A percentile compares a stretch with the other conserved stretches of the same genome.
Conservation (phyloP, 495 filamentous ascomycete species). For the Paragyromitra xinjiangensis region DNA sequence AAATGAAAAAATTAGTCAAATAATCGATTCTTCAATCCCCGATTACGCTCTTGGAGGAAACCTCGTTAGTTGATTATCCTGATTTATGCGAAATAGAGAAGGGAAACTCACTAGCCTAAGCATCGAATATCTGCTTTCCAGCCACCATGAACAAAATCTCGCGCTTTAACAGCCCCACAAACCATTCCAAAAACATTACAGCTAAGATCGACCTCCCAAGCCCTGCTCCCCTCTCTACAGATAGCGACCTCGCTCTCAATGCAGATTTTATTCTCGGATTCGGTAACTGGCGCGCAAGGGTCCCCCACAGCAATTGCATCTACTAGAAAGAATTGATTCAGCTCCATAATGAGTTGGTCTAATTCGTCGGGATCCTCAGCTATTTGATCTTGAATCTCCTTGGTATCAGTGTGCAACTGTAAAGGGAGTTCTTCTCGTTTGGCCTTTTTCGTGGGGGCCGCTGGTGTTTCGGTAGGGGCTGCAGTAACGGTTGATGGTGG, state of each 20-base stretch:
- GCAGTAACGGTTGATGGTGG: conserved; percentile 10
- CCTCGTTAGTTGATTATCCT: not conserved
- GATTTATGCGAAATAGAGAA: not conserved
- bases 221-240: conserved; percentile 19
- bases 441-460: not conserved
- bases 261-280: conserved; percentile 28
- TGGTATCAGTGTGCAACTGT: not conserved
- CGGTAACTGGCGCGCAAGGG: conserved; percentile 11
- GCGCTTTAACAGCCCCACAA: conserved; percentile 30
- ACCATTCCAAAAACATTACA: conserved; percentile 18
- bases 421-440: conserved; percentile 20
- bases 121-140: conserved; percentile 22
- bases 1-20: not conserved
- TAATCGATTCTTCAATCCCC: not conserved
- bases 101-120: conserved; percentile 31
- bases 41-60: not conserved
- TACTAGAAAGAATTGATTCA: conserved; percentile 23
- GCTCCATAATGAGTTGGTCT: conserved; percentile 4
- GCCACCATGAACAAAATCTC: conserved; percentile 13
- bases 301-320: conserved; percentile 17
- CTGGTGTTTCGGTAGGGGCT: not conserved
- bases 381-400: not conserved
- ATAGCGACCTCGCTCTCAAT: conserved; percentile 19
- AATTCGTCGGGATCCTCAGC: not conserved
- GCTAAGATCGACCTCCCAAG: conserved; percentile 30